Evolutionary conservation across 306 rosid genomes (phyloP).

Genomic region (Vicia villosa): DNA sequence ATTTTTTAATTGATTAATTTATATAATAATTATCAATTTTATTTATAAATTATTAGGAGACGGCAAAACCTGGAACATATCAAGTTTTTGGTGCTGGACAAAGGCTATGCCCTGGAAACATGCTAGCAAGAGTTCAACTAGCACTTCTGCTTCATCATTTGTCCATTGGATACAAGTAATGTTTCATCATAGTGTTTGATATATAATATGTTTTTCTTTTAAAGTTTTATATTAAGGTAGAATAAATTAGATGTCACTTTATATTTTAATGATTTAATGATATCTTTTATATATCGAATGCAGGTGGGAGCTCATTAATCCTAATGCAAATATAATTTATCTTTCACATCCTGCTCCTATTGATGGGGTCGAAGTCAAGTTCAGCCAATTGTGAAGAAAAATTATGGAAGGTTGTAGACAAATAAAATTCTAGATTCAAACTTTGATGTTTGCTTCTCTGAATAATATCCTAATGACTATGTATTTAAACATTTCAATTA

Average conservation of each 20-base stretch:
- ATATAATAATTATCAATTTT: background rate
- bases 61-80: constrained; percentile 37
- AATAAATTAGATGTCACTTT: too few relatives aligned
- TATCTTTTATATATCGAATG: background rate
- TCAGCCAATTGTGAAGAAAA: constrained; percentile 38
- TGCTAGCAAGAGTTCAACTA: constrained; percentile 48
- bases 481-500: too few relatives aligned
- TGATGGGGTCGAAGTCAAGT: constrained; percentile 40
- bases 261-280: too few relatives aligned
- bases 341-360: constrained; percentile 41
- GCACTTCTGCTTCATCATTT: constrained; percentile 50
- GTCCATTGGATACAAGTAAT: constrained; percentile 47
- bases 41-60: constrained; percentile 16
- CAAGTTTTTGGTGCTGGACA: constrained; percentile 46
- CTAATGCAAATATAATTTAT: constrained; percentile 35
- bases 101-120: constrained; percentile 53
- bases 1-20: background rate
- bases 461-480: too few relatives aligned
- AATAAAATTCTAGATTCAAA: too few relatives aligned
- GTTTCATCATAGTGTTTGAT: background rate
- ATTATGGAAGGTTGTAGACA: background rate
- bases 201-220: background rate
- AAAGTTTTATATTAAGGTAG: too few relatives aligned
- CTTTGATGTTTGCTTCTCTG: too few relatives aligned
- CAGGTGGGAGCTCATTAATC: constrained; percentile 54